Conservation (phyloP, 495 filamentous ascomycete genomes). For the Hypoxylon subgilvum region DNA sequence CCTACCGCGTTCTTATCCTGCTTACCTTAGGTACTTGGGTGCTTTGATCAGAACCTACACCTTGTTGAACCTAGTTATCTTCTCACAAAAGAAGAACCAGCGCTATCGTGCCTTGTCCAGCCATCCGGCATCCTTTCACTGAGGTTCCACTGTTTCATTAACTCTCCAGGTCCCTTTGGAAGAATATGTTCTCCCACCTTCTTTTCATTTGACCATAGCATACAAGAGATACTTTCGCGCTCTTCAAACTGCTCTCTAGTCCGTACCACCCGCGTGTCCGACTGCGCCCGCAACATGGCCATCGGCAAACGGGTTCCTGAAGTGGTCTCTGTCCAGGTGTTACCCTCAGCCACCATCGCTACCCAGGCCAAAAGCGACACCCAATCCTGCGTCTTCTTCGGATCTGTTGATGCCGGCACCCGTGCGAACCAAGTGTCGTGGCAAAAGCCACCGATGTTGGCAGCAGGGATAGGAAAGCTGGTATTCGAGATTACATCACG, state of each 20-base stretch:
- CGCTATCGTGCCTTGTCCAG: neutral
- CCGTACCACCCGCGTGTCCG: neutral
- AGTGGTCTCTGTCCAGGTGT: neutral
- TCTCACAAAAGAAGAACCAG: no score
- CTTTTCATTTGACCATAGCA: slow-evolving; percentile 1
- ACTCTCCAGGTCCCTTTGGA: neutral
- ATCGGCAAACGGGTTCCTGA: neutral
- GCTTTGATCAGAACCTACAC: no score
- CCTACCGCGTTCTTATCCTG: no score
- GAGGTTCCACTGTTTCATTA: slow-evolving; percentile 1
- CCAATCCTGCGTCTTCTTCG: slow-evolving; percentile 9
- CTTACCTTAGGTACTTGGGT: no score
- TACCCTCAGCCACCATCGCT: neutral
- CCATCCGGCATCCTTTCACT: neutral
- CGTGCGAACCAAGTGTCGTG: neutral
- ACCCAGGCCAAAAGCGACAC: neutral
- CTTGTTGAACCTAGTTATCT: no score
- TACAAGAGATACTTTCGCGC: neutral
- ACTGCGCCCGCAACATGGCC: neutral
- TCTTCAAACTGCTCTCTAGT: neutral
- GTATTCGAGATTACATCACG: slow-evolving; percentile 12
- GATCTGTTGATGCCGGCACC: neutral
- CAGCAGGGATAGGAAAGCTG: slow-evolving; percentile 10
- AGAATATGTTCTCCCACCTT: neutral
- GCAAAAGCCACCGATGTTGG: neutral